These are phyloP conservation scores for Metarhizium brunneum DNA, from an alignment of 2,329 filamentous ascomycete genomes.

Conservation along the genomic window DNA sequence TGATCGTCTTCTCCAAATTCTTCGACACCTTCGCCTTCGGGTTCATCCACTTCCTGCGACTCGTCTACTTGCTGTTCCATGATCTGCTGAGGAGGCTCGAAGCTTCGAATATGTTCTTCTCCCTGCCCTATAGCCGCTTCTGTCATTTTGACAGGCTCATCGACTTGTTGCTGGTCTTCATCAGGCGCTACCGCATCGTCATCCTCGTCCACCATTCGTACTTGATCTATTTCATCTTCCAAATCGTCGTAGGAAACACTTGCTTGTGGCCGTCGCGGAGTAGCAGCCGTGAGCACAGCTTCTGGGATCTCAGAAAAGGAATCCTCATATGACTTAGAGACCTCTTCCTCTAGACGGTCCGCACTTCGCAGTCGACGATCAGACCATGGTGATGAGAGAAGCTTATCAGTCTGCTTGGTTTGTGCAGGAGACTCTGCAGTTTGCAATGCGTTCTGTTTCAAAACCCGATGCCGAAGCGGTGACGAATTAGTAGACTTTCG, in stretches of 20 bases:
- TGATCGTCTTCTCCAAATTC: background rate
- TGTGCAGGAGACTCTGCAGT: conserved; percentile 9
- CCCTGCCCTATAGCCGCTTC: background rate
- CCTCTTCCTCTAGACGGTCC: conserved; percentile 15
- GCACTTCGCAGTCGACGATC: conserved; percentile 5
- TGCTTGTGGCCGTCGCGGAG: conserved; percentile 23
- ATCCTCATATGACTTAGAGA: conserved; percentile 36
- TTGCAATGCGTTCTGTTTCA: conserved; percentile 19
- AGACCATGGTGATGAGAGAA: conserved; percentile 2
- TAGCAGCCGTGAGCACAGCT: conserved; percentile 39
- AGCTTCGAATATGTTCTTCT: background rate
- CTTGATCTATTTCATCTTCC: conserved; percentile 4
- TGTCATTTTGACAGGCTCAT: background rate
- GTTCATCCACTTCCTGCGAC: background rate
- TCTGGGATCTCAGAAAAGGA: conserved; percentile 50
- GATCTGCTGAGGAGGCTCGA: background rate
- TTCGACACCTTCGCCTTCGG: background rate
- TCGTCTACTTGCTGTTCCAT: background rate
- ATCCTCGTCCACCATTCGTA: background rate
- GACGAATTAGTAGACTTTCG: conserved; percentile 18
- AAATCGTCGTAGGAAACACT: conserved; percentile 4
- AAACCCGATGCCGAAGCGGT: conserved; percentile 23
- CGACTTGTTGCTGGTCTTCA: background rate
- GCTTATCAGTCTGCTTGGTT: conserved; percentile 1
- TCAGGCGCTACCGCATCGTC: background rate